A percentile compares a stretch with the other conserved stretches of the same genome.
Conservation (phyloP, 495 filamentous ascomycete genomes). For the Sabuloglossum arenarium region DNA sequence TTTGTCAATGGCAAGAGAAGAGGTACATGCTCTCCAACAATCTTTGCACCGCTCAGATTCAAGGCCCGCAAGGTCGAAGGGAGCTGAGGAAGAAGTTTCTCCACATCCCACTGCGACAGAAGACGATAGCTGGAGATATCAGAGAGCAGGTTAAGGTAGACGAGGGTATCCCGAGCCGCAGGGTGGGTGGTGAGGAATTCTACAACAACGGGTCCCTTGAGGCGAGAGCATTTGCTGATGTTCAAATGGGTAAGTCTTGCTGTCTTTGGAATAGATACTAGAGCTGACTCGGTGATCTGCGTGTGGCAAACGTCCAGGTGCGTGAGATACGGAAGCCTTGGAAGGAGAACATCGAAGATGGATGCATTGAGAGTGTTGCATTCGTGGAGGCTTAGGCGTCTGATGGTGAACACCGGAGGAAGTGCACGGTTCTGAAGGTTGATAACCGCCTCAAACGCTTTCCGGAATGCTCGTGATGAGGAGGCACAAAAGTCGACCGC, state of each 20-base stretch:
- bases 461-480: constrained; percentile 45
- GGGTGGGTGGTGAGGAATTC: constrained; percentile 57
- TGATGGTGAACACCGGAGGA: constrained; percentile 33
- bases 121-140: constrained; percentile 60
- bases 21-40: constrained; percentile 40
- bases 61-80: constrained; percentile 50
- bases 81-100: constrained; percentile 43
- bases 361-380: constrained; percentile 52
- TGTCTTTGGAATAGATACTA: constrained; percentile 47
- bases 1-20: constrained; percentile 50
- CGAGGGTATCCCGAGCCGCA: constrained; percentile 38
- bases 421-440: constrained; percentile 17
- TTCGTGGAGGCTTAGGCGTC: constrained; percentile 59
- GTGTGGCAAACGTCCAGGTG: constrained; percentile 70
- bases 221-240: constrained; percentile 49
- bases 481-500: constrained; percentile 67
- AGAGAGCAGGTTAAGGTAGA: constrained; percentile 55
- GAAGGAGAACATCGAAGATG: constrained; percentile 48
- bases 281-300: constrained; percentile 50
- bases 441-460: constrained; percentile 22
- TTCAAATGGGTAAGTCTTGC: constrained; percentile 65
- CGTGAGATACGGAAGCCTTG: constrained; percentile 46
- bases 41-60: constrained; percentile 56
- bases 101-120: constrained; percentile 41
- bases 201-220: constrained; percentile 45